Evolutionary conservation across 2,329 filamentous ascomycete genomes (phyloP).

Genomic region (Fusarium phyllophilum): DNA sequence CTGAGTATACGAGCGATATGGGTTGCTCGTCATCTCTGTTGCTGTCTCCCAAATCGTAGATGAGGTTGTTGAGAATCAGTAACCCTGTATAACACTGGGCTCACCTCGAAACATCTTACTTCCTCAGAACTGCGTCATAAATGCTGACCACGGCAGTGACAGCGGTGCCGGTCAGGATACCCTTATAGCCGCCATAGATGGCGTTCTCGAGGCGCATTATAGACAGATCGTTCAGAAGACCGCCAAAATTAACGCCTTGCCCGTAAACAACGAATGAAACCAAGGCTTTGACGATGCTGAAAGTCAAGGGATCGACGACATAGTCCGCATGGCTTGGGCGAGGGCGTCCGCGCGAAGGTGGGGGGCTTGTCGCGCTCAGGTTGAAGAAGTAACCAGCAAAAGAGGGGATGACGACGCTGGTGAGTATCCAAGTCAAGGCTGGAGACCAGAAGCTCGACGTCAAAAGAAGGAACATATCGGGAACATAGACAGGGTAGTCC

Average conservation of each 20-base stretch:
- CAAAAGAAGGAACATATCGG: conserved; percentile 83
- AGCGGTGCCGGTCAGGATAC: conserved; percentile 73
- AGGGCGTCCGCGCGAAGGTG: conserved; percentile 55
- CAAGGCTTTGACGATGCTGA: conserved; percentile 88
- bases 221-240: conserved; percentile 67
- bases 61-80: neutral
- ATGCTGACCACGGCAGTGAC: conserved; percentile 76
- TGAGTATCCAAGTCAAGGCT: conserved; percentile 78
- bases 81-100: neutral
- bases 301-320: conserved; percentile 84
- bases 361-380: conserved; percentile 67
- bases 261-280: conserved; percentile 84
- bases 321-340: conserved; percentile 59
- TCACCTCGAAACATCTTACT: conserved; percentile 53
- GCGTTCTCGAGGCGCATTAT: conserved; percentile 72
- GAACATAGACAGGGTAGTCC: conserved; percentile 72
- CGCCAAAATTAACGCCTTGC: conserved; percentile 70
- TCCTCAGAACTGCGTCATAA: conserved; percentile 81
- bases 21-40: neutral
- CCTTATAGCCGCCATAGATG: conserved; percentile 77
- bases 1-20: conserved; percentile 3
- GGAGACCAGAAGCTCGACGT: conserved; percentile 86
- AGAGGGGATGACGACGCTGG: conserved; percentile 75
- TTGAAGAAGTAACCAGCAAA: conserved; percentile 91
- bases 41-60: neutral